Evolutionary conservation across 805 yeast genomes (phyloP).

Genomic region (Saccharomycopsis malanga): DNA sequence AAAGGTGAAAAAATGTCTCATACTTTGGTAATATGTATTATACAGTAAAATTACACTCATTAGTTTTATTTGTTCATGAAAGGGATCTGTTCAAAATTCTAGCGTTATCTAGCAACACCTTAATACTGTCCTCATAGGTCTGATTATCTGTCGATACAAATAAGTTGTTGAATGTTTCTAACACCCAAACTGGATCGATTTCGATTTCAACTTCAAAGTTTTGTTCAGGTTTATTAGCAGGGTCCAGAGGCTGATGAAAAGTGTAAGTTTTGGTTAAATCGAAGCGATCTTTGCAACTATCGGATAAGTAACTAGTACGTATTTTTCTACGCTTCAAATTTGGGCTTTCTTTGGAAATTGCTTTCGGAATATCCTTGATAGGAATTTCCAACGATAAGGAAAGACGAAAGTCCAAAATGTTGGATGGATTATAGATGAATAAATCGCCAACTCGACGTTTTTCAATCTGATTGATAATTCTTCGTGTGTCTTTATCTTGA

Average conservation of each 20-base stretch:
- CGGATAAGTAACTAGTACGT: conserved; percentile 64
- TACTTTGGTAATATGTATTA: no score
- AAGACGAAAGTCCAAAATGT: conserved; percentile 68
- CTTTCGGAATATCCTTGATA: conserved; percentile 48
- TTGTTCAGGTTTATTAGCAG: conserved; percentile 24
- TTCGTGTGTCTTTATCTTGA: conserved; percentile 58
- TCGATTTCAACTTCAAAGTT: conserved; percentile 47
- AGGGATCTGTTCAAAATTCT: conserved; percentile 31
- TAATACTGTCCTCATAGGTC: conserved; percentile 51
- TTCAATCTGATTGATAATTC: conserved; percentile 61
- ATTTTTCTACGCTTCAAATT: conserved; percentile 59
- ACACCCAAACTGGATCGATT: conserved; percentile 37
- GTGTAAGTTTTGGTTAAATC: conserved; percentile 58
- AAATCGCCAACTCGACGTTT: conserved; percentile 71
- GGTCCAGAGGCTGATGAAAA: conserved; percentile 25
- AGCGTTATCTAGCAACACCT: conserved; percentile 55
- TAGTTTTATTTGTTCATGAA: no score
- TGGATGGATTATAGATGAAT: conserved; percentile 65
- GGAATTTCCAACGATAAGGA: conserved; percentile 77
- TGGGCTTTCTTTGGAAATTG: conserved; percentile 48
- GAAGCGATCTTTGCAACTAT: conserved; percentile 64
- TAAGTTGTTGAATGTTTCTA: conserved; percentile 35
- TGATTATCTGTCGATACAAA: conserved; percentile 36
- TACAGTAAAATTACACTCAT: no score
- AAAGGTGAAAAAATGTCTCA: no score